These are phyloP conservation scores for Ganoderma lingzhi DNA, from an alignment of 1,284 basidiomycete genomes.

Conservation along the genomic window DNA sequence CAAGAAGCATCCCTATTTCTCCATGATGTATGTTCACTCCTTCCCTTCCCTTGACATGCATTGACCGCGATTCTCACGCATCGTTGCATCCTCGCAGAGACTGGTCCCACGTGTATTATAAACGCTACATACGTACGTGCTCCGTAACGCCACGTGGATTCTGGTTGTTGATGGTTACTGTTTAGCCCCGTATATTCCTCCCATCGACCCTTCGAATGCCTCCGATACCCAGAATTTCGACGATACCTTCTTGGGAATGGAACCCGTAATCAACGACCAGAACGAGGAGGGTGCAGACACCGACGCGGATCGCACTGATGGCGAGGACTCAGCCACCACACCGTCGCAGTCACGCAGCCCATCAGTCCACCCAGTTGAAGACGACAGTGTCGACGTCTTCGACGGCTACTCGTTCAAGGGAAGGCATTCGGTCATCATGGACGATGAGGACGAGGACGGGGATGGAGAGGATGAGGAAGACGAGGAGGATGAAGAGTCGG, in stretches of 20 bases:
- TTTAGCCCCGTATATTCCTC: conserved; percentile 94
- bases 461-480: conserved; percentile 51
- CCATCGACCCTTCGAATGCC: conserved; percentile 92
- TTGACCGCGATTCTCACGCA: background rate
- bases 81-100: conserved; percentile 59
- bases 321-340: conserved; percentile 73
- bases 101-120: conserved; percentile 94
- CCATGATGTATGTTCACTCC: conserved; percentile 88
- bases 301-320: conserved; percentile 76
- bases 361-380: conserved; percentile 60
- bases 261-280: conserved; percentile 83
- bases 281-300: conserved; percentile 57
- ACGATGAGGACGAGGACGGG: conserved; percentile 69
- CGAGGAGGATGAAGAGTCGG: conserved; percentile 42
- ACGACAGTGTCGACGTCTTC: conserved; percentile 76
- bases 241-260: conserved; percentile 95
- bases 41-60: conserved; percentile 26
- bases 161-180: background rate
- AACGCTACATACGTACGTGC: conserved; percentile 87
- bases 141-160: background rate
- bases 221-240: conserved; percentile 98
- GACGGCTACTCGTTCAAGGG: conserved; percentile 92
- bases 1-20: conserved; percentile 95
- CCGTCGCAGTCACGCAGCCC: conserved; percentile 79
- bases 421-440: conserved; percentile 78